Percentiles rank a stretch among this genome's conserved stretches.
Evolutionary conservation across 2,329 filamentous ascomycete species (phyloP).

Genomic region (Ceratocystis ficicola): DNA sequence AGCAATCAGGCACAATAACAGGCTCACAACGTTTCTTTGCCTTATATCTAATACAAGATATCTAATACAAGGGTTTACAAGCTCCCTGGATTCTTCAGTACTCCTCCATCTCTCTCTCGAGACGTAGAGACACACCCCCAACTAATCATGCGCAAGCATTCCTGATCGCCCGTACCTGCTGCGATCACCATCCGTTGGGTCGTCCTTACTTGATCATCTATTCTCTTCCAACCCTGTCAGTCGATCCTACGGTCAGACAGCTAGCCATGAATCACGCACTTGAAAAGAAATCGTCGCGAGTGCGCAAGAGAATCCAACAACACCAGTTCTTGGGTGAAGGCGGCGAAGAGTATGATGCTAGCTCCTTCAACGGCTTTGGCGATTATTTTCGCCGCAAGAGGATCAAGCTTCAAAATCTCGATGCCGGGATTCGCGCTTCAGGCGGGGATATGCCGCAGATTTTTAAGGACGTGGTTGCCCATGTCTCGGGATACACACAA

Average conservation of each 20-base stretch:
- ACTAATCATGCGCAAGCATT: not conserved
- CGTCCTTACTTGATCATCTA: not conserved
- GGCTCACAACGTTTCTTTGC: no score
- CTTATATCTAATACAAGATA: no score
- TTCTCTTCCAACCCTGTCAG: not conserved
- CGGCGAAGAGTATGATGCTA: slow-evolving; percentile 83
- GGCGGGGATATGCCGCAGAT: slow-evolving; percentile 57
- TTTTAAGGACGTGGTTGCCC: slow-evolving; percentile 80
- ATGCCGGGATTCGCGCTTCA: slow-evolving; percentile 63
- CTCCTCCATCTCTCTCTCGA: no score
- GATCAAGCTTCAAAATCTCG: slow-evolving; percentile 90
- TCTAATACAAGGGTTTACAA: no score
- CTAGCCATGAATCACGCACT: slow-evolving; percentile 45
- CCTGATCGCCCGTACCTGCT: not conserved
- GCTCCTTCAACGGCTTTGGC: slow-evolving; percentile 73
- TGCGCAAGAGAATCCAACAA: slow-evolving; percentile 48
- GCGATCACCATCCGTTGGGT: not conserved
- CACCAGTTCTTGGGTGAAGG: slow-evolving; percentile 68
- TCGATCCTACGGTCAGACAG: not conserved
- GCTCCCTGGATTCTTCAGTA: no score
- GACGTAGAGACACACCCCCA: no score
- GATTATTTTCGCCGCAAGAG: slow-evolving; percentile 96
- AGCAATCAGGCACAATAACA: not conserved
- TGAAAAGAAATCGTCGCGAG: slow-evolving; percentile 50
- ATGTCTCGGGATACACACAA: slow-evolving; percentile 93